Evolutionary conservation across 2,329 filamentous ascomycete genomes (phyloP).

Genomic region (Sporothrix inflata): DNA sequence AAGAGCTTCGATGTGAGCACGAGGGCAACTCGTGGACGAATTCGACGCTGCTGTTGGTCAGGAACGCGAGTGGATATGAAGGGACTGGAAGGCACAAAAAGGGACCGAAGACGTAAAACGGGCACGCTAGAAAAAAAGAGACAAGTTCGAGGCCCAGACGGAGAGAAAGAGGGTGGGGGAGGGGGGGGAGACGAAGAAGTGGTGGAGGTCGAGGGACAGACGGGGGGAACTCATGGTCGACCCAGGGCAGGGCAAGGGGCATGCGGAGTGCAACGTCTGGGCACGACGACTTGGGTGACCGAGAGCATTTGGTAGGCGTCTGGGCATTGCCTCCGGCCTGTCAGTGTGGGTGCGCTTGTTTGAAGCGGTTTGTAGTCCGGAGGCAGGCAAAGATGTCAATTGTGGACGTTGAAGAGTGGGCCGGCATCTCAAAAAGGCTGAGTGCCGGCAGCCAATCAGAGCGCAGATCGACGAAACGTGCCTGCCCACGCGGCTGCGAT

Average conservation of each 20-base stretch:
- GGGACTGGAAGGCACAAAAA: not conserved
- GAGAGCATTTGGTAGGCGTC: not conserved
- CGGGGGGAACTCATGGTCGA: not conserved
- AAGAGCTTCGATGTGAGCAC: not conserved
- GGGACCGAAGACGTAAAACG: conserved; percentile 1
- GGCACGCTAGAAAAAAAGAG: not conserved
- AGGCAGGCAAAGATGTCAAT: not conserved
- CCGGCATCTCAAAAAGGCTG: conserved; percentile 12
- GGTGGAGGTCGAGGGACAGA: not conserved
- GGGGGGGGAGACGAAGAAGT: not conserved
- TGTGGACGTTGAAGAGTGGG: conserved; percentile 6
- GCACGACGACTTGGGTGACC: conserved; percentile 18
- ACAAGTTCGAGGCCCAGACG: not conserved
- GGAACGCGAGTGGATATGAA: not conserved
- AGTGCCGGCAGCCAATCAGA: conserved; percentile 30
- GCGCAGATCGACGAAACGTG: conserved; percentile 29
- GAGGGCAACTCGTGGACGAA: conserved; percentile 28
- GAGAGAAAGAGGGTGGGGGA: not conserved
- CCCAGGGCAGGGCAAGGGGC: not conserved
- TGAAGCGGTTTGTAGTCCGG: not conserved
- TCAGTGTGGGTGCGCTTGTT: conserved; percentile 7
- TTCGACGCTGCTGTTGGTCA: conserved; percentile 26
- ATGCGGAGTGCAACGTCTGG: conserved; percentile 3
- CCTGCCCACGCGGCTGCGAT: conserved; percentile 27
- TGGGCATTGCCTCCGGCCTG: conserved; percentile 15